Evolutionary conservation across 129 eudicot genomes (phyloP), one percentile per base, ranked within the genome.

Genomic region (Artemisia tridentata): DNA sequence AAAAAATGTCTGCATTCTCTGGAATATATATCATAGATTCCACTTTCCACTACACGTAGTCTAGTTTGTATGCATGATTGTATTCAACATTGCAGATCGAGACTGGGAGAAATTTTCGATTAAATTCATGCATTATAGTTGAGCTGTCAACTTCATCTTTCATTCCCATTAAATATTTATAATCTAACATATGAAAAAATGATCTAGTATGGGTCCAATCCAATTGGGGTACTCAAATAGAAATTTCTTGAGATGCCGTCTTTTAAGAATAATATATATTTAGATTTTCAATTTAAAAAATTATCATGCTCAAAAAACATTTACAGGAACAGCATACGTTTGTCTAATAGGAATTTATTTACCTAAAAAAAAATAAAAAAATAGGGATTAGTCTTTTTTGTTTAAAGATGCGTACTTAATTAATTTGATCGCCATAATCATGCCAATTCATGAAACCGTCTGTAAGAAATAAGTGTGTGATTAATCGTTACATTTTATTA

Each of bases 171-270:
- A n/a, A n/a, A n/a, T n/a, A n/a, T 60, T 21, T 55, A 72, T 23
- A 58, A 46, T 14, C 15, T 45, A 7, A 72, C 4, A 59, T 25
- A 25, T 60, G 49, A 10, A 47, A n/a, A 11, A n/a, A 2, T 3
- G 4, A 59, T 27, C 76, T 72, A 59, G 59, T 16, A 71, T 72
- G 56, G 76, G 68, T 25, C 76, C 59, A 72, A 59, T 25, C 76
- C 59, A 72, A 59, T 47, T 29, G 12, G 49, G 9, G 10, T 72
- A 72, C 59, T 46, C 59, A 72, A 46, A 61, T 18, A 11, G 25
- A 5, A 15, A 51, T 2, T 51, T 51, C 3, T 51, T 15, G 19
- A 51, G 45, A 21, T 27, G 27, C 31, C n/a, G 46, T 29, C 17
- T 29, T n/a, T 68, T 29, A 54, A 50, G 58, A 31, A 68, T 29